These are phyloP conservation scores for Crataegus laevigata DNA, from an alignment of 306 rosid genomes.

Conservation along the genomic window DNA sequence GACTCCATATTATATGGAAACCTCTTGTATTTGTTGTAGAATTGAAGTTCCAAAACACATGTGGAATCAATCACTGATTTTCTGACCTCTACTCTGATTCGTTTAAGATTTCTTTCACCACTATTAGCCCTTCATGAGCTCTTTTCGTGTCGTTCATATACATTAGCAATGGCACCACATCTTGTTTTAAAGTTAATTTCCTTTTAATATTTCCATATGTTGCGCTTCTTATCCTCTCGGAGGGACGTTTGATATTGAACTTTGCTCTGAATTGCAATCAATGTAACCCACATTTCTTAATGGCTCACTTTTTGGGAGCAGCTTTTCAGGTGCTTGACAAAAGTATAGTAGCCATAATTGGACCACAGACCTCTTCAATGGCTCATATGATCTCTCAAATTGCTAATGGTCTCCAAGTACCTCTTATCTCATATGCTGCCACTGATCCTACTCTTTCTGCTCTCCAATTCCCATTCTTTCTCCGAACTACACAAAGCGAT, in stretches of 20 bases:
- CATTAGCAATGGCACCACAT: background rate
- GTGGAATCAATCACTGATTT: background rate
- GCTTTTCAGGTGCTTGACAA: constrained; percentile 76
- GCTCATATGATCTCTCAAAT: constrained; percentile 74
- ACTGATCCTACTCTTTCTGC: constrained; percentile 87
- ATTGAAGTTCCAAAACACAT: background rate
- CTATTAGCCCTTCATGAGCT: background rate
- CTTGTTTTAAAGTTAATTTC: background rate
- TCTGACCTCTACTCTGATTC: background rate
- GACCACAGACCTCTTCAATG: constrained; percentile 80
- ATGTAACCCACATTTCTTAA: constrained; percentile 8
- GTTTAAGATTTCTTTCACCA: background rate
- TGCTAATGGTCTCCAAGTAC: constrained; percentile 78
- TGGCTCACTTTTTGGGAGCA: constrained; percentile 24
- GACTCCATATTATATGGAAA: background rate
- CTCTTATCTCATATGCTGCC: constrained; percentile 86
- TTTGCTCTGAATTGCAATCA: background rate
- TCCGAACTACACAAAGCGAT: constrained; percentile 67
- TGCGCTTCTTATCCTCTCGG: background rate
- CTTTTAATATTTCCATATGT: background rate
- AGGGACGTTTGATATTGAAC: background rate
- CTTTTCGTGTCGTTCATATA: background rate
- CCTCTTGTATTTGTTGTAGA: background rate
- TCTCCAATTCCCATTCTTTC: constrained; percentile 78
- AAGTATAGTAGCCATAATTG: constrained; percentile 63